These are phyloP conservation scores for Papiliotrema laurentii DNA, from an alignment of 1,284 basidiomycete species.

Conservation along the genomic window DNA sequence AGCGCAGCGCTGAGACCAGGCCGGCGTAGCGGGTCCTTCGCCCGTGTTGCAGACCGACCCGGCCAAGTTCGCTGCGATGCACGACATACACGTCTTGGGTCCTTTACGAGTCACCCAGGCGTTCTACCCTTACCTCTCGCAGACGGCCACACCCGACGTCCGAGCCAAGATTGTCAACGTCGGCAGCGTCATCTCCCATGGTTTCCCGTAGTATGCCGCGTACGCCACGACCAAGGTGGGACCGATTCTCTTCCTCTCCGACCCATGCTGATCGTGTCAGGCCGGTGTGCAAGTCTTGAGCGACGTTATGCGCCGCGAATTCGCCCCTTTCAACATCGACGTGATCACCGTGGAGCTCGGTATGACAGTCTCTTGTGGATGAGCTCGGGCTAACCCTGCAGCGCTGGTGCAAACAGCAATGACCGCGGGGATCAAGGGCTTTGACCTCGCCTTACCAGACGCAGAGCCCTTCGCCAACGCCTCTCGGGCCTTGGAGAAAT, in stretches of 20 bases:
- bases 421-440: not conserved
- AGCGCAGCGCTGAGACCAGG: not conserved
- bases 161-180: not conserved
- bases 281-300: not conserved
- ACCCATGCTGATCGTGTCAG: not conserved
- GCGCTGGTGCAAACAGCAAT: not conserved
- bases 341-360: slow-evolving; percentile 1
- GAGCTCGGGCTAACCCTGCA: not conserved
- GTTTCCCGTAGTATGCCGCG: not conserved
- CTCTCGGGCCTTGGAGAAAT: not conserved
- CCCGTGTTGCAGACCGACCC: not conserved
- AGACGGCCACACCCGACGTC: not conserved
- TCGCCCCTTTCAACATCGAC: not conserved
- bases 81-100: not conserved
- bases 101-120: not conserved
- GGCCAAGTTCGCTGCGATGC: not conserved
- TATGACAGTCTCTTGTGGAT: not conserved
- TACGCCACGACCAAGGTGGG: not conserved
- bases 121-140: not conserved
- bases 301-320: not conserved
- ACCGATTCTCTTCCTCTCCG: not conserved
- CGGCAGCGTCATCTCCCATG: not conserved
- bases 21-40: no score
- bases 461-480: not conserved
- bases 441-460: not conserved